Evolutionary conservation across 257 asterid genomes (phyloP).

Genomic region (Nicotiana attenuata): DNA sequence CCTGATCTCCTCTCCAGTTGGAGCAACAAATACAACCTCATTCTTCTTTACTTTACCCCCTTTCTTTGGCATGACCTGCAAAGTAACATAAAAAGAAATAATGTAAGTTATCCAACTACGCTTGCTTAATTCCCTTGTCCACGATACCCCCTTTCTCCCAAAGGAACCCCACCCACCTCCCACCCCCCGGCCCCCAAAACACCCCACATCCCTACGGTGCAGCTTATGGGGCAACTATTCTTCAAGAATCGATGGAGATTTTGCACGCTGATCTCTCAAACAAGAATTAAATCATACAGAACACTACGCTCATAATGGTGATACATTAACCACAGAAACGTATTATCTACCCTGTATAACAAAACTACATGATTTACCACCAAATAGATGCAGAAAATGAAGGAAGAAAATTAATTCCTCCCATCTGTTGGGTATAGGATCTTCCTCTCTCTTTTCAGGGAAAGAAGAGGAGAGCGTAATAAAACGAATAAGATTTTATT

Average conservation of each 20-base stretch:
- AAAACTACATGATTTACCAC: background rate
- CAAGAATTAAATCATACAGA: background rate
- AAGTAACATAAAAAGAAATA: background rate
- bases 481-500: no score
- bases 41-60: slow-evolving; percentile 58
- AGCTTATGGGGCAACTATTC: background rate
- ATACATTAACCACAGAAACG: background rate
- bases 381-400: background rate
- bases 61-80: slow-evolving; percentile 56
- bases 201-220: background rate
- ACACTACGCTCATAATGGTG: no score
- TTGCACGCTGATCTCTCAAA: background rate
- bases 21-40: slow-evolving; percentile 73
- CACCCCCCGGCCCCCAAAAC: no score
- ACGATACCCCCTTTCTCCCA: background rate
- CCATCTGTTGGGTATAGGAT: background rate
- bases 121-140: background rate
- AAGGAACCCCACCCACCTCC: background rate
- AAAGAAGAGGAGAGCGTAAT: background rate
- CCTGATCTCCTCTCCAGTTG: slow-evolving; percentile 82
- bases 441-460: background rate
- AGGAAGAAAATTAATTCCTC: no score
- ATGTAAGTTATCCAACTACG: background rate
- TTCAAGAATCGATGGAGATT: background rate
- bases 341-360: background rate